phyloP scores from a whole-genome alignment of 75 land plant species.

The Gnetum montanum region DNA sequence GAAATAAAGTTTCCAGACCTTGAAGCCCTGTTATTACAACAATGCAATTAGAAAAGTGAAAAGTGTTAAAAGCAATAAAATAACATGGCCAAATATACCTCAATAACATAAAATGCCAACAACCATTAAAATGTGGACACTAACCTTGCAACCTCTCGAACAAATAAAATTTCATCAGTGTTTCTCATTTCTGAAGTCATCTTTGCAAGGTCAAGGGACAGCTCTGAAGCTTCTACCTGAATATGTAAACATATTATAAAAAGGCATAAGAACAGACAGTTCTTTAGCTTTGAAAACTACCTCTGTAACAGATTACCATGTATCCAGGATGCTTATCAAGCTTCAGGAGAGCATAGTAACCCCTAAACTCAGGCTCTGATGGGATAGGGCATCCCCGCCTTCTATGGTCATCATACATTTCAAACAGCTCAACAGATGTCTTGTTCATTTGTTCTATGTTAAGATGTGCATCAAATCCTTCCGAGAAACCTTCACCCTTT shows the following conservation, averaged over 20 bases:
- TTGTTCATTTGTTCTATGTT: conserved; percentile 99
- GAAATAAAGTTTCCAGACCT: conserved; percentile 77
- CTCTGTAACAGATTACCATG: conserved; percentile 68
- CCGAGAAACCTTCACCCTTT: conserved; percentile 90
- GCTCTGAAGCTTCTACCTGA: conserved; percentile 96
- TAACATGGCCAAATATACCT: neutral
- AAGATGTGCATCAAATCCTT: conserved; percentile 99
- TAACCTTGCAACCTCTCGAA: conserved; percentile 92
- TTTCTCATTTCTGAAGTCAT: conserved; percentile 85
- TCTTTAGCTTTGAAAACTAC: conserved; percentile 11
- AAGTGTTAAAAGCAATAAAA: neutral
- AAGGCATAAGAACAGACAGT: conserved; percentile 10
- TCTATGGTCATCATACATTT: conserved; percentile 95
- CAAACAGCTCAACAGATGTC: conserved; percentile 91
- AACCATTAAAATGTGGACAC: conserved; percentile 7
- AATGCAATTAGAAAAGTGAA: neutral
- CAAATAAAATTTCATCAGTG: conserved; percentile 70
- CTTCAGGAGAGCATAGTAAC: conserved; percentile 95
- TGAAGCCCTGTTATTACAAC: conserved; percentile 70
- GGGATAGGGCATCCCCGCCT: conserved; percentile 51
- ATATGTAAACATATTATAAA: conserved; percentile 11
- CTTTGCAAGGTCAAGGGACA: conserved; percentile 95
- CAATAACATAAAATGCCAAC: neutral
- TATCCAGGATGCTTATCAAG: conserved; percentile 98
- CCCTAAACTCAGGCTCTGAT: conserved; percentile 88